Evolutionary conservation across 2,329 filamentous ascomycete species (phyloP).

Genomic region (Penicillium sp.): DNA sequence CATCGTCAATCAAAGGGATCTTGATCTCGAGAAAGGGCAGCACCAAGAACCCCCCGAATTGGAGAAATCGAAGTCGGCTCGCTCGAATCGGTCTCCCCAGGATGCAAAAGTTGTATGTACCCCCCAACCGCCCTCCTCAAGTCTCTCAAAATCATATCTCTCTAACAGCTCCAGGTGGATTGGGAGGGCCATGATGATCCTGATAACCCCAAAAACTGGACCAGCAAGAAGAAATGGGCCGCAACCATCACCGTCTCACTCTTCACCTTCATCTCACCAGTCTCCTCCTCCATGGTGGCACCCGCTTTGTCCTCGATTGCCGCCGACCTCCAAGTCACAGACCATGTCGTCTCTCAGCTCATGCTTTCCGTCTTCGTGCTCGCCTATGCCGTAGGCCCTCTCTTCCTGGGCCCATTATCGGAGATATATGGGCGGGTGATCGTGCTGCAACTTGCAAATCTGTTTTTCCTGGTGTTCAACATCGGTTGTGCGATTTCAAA

Average conservation of each 20-base stretch:
- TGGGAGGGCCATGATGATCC: constrained; percentile 60
- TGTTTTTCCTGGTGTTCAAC: constrained; percentile 63
- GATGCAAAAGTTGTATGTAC: constrained; percentile 32
- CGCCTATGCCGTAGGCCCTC: constrained; percentile 58
- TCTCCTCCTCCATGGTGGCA: constrained; percentile 65
- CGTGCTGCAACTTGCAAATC: constrained; percentile 59
- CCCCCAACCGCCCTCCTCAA: neutral
- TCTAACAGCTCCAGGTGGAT: constrained; percentile 34
- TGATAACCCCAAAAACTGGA: constrained; percentile 59
- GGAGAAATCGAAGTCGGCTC: constrained; percentile 29
- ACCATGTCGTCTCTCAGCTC: constrained; percentile 50
- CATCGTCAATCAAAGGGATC: constrained; percentile 31
- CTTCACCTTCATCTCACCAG: constrained; percentile 67
- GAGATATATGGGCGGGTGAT: constrained; percentile 62
- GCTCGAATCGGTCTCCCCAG: constrained; percentile 24
- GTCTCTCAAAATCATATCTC: neutral
- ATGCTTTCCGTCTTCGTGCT: constrained; percentile 61
- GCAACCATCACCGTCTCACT: constrained; percentile 59
- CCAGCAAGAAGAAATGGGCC: constrained; percentile 60
- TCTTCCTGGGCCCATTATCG: constrained; percentile 57
- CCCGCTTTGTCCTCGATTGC: constrained; percentile 58
- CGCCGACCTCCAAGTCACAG: constrained; percentile 58
- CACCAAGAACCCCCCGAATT: constrained; percentile 15
- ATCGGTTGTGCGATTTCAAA: constrained; percentile 62
- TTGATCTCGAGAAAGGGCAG: constrained; percentile 30